A percentile compares a stretch with the other conserved stretches of the same genome.
These are phyloP conservation scores for Aspergillus sclerotioniger DNA, from an alignment of 495 filamentous ascomycete species.

Conservation along the genomic window DNA sequence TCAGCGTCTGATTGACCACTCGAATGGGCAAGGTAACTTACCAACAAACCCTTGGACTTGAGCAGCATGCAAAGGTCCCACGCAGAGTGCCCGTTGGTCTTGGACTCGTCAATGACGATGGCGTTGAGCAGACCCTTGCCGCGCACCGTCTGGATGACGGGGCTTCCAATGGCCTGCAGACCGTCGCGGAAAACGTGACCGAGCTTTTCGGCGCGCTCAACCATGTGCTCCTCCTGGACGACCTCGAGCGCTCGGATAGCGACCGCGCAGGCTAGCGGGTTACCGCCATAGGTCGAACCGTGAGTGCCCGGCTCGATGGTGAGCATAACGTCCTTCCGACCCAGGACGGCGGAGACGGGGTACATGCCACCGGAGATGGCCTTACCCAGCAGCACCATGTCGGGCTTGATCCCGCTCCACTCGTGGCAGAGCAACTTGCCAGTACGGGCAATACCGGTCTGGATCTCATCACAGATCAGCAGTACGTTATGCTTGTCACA, in stretches of 20 bases:
- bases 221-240: slow-evolving; percentile 85
- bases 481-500: slow-evolving; percentile 94
- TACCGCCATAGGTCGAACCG: slow-evolving; percentile 95
- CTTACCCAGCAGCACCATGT: slow-evolving; percentile 92
- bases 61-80: slow-evolving; percentile 96
- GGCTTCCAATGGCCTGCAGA: slow-evolving; percentile 65
- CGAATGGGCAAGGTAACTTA: slow-evolving; percentile 38
- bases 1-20: not conserved
- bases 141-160: slow-evolving; percentile 78
- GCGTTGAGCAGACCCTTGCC: slow-evolving; percentile 96
- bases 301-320: slow-evolving; percentile 97
- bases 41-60: slow-evolving; percentile 93
- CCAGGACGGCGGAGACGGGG: slow-evolving; percentile 91
- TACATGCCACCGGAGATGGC: slow-evolving; percentile 99
- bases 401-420: slow-evolving; percentile 93
- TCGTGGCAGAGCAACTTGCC: slow-evolving; percentile 90
- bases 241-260: slow-evolving; percentile 95
- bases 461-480: slow-evolving; percentile 97
- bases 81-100: slow-evolving; percentile 80
- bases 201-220: slow-evolving; percentile 73
- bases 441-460: slow-evolving; percentile 94
- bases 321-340: slow-evolving; percentile 89
- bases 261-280: slow-evolving; percentile 94
- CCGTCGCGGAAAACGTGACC: slow-evolving; percentile 84
- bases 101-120: slow-evolving; percentile 90